These are phyloP conservation scores for Tulasnella sp. DNA, from an alignment of 768 basidiomycete species.

Conservation along the genomic window DNA sequence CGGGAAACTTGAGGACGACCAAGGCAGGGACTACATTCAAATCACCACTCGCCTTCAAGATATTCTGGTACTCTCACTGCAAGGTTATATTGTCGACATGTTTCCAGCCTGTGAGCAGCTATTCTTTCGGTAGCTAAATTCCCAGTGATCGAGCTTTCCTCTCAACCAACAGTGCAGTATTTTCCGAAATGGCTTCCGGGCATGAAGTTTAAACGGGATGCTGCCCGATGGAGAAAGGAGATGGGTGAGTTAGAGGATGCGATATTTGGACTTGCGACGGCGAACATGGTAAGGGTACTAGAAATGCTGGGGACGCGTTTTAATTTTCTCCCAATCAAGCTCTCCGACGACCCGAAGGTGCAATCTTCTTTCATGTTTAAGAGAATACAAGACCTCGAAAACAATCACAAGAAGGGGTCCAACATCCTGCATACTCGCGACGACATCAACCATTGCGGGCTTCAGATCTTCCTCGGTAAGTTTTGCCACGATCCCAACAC, in stretches of 20 bases:
- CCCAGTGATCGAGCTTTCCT: neutral
- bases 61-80: neutral
- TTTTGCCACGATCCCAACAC: neutral
- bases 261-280: neutral
- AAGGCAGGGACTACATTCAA: neutral
- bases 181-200: constrained; percentile 24
- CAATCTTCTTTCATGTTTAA: neutral
- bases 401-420: neutral
- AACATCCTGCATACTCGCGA: neutral
- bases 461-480: neutral
- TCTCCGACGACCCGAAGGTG: neutral
- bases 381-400: neutral
- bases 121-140: neutral
- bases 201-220: constrained; percentile 12
- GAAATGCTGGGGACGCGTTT: too few species aligned
- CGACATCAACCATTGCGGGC: neutral
- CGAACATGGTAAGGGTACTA: neutral
- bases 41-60: neutral
- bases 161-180: constrained; percentile 2
- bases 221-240: neutral
- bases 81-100: constrained; percentile 14
- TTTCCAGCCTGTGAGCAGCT: constrained; percentile 15
- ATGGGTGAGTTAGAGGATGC: neutral
- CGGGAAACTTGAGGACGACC: neutral
- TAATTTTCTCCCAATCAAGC: neutral